phyloP scores from a whole-genome alignment of 73 alveolate species.

The Symbiodinium pilosum region DNA sequence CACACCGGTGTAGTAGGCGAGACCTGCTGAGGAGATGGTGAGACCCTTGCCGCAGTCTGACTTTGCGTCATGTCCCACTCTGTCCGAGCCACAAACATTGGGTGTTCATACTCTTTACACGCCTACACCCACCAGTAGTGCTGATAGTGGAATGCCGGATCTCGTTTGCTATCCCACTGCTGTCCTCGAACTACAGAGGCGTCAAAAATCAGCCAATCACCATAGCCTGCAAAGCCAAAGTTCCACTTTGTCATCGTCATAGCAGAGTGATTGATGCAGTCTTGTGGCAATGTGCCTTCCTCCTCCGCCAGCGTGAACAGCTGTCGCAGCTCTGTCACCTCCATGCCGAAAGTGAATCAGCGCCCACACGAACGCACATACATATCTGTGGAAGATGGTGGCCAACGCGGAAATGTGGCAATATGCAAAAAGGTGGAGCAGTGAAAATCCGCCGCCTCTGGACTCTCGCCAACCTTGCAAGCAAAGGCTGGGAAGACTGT shows the following conservation, averaged over 20 bases:
- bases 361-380: too few species aligned
- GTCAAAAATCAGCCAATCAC: slow-evolving; percentile 92
- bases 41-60: background rate
- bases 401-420: too few species aligned
- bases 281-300: slow-evolving; percentile 23
- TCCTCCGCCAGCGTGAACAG: slow-evolving; percentile 68
- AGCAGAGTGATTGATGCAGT: background rate
- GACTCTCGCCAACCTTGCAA: slow-evolving; percentile 55
- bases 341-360: too few species aligned
- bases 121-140: background rate
- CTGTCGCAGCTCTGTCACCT: slow-evolving; percentile 70
- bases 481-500: background rate
- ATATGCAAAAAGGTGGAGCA: background rate
- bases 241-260: too few species aligned
- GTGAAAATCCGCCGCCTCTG: slow-evolving; percentile 15
- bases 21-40: slow-evolving; percentile 31
- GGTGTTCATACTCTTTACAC: background rate
- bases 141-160: too few species aligned
- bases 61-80: too few species aligned
- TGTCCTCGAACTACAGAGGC: slow-evolving; percentile 92
- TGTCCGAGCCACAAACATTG: too few species aligned
- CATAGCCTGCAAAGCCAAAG: slow-evolving; percentile 11
- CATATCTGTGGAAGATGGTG: too few species aligned
- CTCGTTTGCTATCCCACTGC: background rate
- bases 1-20: slow-evolving; percentile 95